Percentiles rank a stretch among this genome's conserved stretches.
phyloP scores from a whole-genome alignment of 352 stramenopile species.

The Globisporangium alternatum region DNA sequence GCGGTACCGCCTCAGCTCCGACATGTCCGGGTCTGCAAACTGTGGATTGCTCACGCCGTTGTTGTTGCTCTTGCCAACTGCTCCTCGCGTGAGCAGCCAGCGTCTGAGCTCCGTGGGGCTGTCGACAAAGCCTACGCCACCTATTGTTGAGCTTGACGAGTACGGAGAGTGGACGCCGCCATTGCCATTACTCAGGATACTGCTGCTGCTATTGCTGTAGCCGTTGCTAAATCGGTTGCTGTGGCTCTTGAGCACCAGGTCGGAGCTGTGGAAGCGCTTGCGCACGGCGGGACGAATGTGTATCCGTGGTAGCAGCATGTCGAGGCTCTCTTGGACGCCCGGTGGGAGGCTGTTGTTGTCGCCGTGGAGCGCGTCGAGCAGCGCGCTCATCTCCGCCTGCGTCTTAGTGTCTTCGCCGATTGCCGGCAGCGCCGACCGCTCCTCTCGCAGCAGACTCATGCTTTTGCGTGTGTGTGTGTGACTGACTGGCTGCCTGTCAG shows the following conservation, averaged over 20 bases:
- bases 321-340: conserved; percentile 2
- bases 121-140: conserved; percentile 19
- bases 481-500: no score
- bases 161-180: conserved; percentile 2
- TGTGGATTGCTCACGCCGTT: conserved; percentile 8
- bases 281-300: conserved; percentile 24
- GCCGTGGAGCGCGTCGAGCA: conserved; percentile 12
- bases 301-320: conserved; percentile 17
- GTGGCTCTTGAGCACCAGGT: conserved; percentile 37
- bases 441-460: conserved; percentile 23
- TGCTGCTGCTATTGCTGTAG: background rate
- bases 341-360: conserved; percentile 6
- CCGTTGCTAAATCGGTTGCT: background rate
- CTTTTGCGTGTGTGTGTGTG: background rate
- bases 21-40: conserved; percentile 4
- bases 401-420: conserved; percentile 53
- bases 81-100: conserved; percentile 16
- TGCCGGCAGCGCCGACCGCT: conserved; percentile 30
- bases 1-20: conserved; percentile 6
- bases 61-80: no score
- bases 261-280: conserved; percentile 58
- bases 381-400: conserved; percentile 8
- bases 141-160: background rate
- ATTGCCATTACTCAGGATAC: background rate
- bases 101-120: conserved; percentile 23